Conservation (phyloP, 257 asterid species). For the Orobanche coerulescens region DNA sequence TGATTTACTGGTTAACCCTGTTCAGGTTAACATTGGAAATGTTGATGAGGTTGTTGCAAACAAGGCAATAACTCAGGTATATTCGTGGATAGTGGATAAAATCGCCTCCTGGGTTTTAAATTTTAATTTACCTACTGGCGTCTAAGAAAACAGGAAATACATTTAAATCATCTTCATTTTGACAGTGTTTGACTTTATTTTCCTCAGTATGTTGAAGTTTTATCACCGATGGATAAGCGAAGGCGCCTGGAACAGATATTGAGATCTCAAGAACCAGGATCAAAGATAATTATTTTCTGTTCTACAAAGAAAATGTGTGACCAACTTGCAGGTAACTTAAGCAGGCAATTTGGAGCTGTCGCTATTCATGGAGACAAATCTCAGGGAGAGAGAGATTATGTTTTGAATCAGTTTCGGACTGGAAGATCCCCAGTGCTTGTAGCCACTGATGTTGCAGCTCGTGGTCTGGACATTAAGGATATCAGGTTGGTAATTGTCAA, state of each 20-base stretch:
- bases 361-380: slow-evolving; percentile 98
- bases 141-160: not conserved
- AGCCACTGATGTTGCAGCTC: slow-evolving; percentile 99
- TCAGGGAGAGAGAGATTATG: slow-evolving; percentile 90
- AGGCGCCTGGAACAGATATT: slow-evolving; percentile 82
- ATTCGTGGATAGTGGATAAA: not conserved
- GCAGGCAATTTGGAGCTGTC: slow-evolving; percentile 77
- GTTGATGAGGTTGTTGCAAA: slow-evolving; percentile 90
- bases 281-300: slow-evolving; percentile 87
- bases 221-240: slow-evolving; percentile 69
- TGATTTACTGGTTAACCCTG: slow-evolving; percentile 74
- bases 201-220: slow-evolving; percentile 65
- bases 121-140: not conserved
- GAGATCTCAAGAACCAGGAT: slow-evolving; percentile 94
- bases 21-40: slow-evolving; percentile 93
- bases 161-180: not conserved
- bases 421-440: slow-evolving; percentile 92
- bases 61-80: slow-evolving; percentile 96
- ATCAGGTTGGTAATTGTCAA: slow-evolving; percentile 50
- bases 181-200: not conserved
- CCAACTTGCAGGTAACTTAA: slow-evolving; percentile 60
- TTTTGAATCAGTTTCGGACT: slow-evolving; percentile 72
- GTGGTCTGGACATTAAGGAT: slow-evolving; percentile 96
- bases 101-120: not conserved
- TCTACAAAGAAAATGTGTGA: slow-evolving; percentile 97